A percentile compares a stretch with the other conserved stretches of the same genome.
These are phyloP conservation scores for Eragrostis tef DNA, from an alignment of 202 grass and related monocot genomes.

Conservation along the genomic window DNA sequence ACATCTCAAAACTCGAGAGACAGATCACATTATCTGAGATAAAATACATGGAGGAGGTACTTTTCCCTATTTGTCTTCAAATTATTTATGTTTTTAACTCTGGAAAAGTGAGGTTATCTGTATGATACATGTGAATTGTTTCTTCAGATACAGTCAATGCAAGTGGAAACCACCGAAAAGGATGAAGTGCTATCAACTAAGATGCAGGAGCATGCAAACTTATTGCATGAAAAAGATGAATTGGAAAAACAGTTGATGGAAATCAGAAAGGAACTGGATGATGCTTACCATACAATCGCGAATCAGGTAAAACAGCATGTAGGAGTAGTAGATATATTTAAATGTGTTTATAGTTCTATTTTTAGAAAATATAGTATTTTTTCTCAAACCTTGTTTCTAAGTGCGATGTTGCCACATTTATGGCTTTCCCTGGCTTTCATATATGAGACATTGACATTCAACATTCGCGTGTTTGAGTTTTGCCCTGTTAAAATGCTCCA, in stretches of 20 bases:
- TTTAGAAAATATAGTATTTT: neutral
- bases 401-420: neutral
- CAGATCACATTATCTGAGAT: conserved; percentile 76
- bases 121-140: conserved; percentile 34
- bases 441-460: neutral
- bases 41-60: conserved; percentile 91
- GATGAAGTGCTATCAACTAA: conserved; percentile 58
- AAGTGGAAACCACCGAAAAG: conserved; percentile 75
- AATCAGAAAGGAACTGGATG: conserved; percentile 70
- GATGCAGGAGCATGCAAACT: conserved; percentile 68
- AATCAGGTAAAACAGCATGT: conserved; percentile 66
- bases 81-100: conserved; percentile 11
- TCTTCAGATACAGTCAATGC: conserved; percentile 79
- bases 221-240: conserved; percentile 62
- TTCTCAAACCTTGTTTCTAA: conserved; percentile 28
- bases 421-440: conserved; percentile 7
- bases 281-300: conserved; percentile 72
- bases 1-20: conserved; percentile 83
- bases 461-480: neutral
- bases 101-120: conserved; percentile 16
- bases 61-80: conserved; percentile 30
- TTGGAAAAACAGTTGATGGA: conserved; percentile 67
- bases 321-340: neutral
- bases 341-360: neutral
- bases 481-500: neutral